Evolutionary conservation across 2,329 filamentous ascomycete genomes (phyloP).

Genomic region (Colletotrichum sp.): DNA sequence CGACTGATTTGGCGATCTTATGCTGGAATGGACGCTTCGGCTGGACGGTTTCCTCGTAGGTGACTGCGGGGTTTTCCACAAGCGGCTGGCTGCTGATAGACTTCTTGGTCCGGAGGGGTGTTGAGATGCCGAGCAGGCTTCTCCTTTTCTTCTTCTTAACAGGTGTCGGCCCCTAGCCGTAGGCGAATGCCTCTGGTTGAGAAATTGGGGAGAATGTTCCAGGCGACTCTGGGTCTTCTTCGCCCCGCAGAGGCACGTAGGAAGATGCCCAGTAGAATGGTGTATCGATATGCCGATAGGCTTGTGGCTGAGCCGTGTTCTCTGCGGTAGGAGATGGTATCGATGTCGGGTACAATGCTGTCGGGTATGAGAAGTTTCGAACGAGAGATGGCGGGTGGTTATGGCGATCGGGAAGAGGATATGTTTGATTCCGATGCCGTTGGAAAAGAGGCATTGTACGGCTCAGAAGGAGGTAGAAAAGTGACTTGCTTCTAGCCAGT

Average conservation of each 20-base stretch:
- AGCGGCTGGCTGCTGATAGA: neutral
- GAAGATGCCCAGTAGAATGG: conserved; percentile 18
- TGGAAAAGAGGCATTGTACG: conserved; percentile 10
- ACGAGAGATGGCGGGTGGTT: neutral
- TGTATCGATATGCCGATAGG: neutral
- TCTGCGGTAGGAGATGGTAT: neutral
- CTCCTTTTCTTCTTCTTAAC: conserved; percentile 8
- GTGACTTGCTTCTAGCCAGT: neutral
- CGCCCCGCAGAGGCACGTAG: neutral
- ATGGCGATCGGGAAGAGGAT: neutral
- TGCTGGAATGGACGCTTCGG: neutral
- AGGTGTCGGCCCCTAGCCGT: conserved; percentile 8
- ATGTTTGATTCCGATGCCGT: neutral
- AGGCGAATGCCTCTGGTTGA: conserved; percentile 9
- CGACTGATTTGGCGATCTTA: neutral
- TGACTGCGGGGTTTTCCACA: neutral
- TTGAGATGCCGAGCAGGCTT: conserved; percentile 5
- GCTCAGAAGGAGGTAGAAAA: neutral
- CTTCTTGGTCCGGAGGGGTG: neutral
- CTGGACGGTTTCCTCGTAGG: neutral
- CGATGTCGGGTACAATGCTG: neutral
- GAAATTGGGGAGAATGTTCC: neutral
- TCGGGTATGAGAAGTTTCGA: conserved; percentile 29
- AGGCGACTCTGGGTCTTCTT: neutral
- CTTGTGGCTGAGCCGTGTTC: neutral